Conservation (phyloP, 106 monocot genomes). For the Agapanthus africanus region DNA sequence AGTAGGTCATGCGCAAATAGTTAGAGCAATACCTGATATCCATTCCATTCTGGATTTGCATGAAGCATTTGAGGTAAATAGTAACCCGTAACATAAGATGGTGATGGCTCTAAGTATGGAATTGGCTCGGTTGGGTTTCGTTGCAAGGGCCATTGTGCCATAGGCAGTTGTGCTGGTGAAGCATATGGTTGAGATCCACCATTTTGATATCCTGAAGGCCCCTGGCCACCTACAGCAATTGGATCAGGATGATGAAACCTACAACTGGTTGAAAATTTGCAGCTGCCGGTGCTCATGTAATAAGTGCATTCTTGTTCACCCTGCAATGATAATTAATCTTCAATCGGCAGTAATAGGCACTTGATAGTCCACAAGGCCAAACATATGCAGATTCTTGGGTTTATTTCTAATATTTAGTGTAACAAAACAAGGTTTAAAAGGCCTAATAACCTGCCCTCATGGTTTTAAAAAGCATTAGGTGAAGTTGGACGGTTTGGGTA, state of each 20-base stretch:
- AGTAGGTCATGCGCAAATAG: not conserved
- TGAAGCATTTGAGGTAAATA: not conserved
- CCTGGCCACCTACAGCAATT: conserved; percentile 11
- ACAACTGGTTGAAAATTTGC: conserved; percentile 40
- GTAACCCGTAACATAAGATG: conserved; percentile 1
- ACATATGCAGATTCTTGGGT: too few relatives aligned
- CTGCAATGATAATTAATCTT: conserved; percentile 28
- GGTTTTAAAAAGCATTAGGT: too few relatives aligned
- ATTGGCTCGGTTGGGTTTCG: not conserved
- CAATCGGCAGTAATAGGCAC: not conserved
- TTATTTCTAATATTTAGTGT: too few relatives aligned
- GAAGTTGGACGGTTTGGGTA: too few relatives aligned
- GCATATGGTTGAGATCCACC: conserved; percentile 1
- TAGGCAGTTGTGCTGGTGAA: conserved; percentile 10
- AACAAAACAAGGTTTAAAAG: too few relatives aligned
- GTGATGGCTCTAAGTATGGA: not conserved
- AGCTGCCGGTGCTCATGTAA: conserved; percentile 51
- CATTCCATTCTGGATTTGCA: conserved; percentile 8
- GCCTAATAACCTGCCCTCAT: too few relatives aligned
- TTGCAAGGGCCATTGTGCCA: conserved; percentile 4
- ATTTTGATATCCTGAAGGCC: conserved; percentile 10
- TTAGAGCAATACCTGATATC: not conserved
- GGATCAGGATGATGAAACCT: conserved; percentile 59
- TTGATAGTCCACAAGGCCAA: too few relatives aligned
- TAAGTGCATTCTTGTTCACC: conserved; percentile 37